Base-by-base conservation (phyloP, 148 eudicot genomes). In the Heliosperma pusillum region DNA sequence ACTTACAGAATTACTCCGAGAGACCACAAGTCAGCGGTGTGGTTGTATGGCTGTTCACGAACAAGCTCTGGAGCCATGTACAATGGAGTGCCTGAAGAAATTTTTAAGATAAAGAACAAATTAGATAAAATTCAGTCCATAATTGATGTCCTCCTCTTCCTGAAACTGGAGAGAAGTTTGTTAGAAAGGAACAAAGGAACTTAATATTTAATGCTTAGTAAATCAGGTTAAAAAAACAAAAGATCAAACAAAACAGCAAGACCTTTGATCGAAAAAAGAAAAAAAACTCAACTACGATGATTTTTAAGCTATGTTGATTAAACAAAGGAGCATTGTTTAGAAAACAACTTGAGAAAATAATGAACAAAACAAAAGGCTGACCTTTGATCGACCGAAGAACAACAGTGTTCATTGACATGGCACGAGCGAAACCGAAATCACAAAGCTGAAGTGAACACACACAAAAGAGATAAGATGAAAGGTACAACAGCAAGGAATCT, bases 41-140 rank as follows among this genome's bases (percentile, higher is more conserved):
- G 99, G 80, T 96, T 96, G 88, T 96, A 96, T 3, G 99, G 97
- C 71, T 96, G 99, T 79, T 96, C 99, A 55, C 97, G 91, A 70
- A 96, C 99, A 70, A 96, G 86, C 86, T 96, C 99, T 42, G 99
- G 99, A 82, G 99, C 99, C 99, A 96, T 96, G 84, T 96, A 96
- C 70, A 96, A 81, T 58, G 99, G 99, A 82, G 99, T 96, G 61
- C 99, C 99, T 96, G 79, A 76, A 57, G 56, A 63, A 75, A 2
- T 17, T 36, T 30, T 69, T 62, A n/a, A 27, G 25, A 73, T 19
- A 33, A 57, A 7, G 11, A 76, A 53, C 13, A 20, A 36, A 12
- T 20, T 1, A 70, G 22, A 55, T 2, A 74, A 25, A 60, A 50
- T 16, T 10, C 7, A 20, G 11, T 45, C 42, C n/a, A 13, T 16